Percentiles rank a stretch among this genome's conserved stretches.
Evolutionary conservation across 164 flowering plant species (phyloP).

Genomic region (Santalum album): DNA sequence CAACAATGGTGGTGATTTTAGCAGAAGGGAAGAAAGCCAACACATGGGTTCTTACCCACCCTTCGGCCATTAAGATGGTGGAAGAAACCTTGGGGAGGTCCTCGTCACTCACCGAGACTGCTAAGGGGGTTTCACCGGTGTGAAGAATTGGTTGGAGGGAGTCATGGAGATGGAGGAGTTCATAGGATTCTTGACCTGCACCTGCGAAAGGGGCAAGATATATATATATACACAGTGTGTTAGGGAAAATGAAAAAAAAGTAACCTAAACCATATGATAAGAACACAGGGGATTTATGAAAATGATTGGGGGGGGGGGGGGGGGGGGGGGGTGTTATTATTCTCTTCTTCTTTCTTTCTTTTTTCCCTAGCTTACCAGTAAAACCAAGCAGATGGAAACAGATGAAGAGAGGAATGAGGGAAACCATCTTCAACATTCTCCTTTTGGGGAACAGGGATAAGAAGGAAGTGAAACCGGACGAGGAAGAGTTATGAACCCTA

Average conservation of each 20-base stretch:
- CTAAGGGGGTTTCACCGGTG: conserved; percentile 21
- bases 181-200: conserved; percentile 38
- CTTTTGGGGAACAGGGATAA: neutral
- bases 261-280: too few relatives aligned
- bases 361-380: too few relatives aligned
- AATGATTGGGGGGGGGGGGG: too few relatives aligned
- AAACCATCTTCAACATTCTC: neutral
- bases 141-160: conserved; percentile 17
- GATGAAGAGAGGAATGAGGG: neutral
- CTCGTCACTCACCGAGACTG: conserved; percentile 32
- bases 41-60: conserved; percentile 60
- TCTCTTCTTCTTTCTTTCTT: too few relatives aligned
- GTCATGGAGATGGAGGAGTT: conserved; percentile 27
- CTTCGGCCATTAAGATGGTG: conserved; percentile 57
- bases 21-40: conserved; percentile 45
- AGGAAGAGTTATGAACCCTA: too few relatives aligned
- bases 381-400: too few relatives aligned
- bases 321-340: too few relatives aligned
- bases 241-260: neutral
- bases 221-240: neutral
- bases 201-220: neutral
- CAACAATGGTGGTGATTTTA: conserved; percentile 58
- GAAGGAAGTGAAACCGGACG: neutral
- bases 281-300: too few relatives aligned
- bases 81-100: conserved; percentile 44